Base-by-base conservation (phyloP, 768 basidiomycete genomes). In the Fistulinella prunicolor region DNA sequence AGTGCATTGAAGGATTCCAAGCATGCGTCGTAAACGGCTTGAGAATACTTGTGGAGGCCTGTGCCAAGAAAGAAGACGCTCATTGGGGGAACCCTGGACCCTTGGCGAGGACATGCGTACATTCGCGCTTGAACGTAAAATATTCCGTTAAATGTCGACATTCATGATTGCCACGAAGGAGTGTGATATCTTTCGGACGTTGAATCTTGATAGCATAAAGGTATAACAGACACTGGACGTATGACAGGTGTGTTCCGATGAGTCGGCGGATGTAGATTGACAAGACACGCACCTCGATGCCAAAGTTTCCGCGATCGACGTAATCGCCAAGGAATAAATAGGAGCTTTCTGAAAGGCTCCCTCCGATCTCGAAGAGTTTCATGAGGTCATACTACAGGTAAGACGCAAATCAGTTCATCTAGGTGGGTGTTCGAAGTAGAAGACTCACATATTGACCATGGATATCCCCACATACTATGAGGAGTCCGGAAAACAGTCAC, bases 111-210 rank as follows among this genome's bases (percentile, higher is more conserved):
- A 55, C 26, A 39, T 26, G 68, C 84, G 70, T 59, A 94, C 87
- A 88, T 86, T 98, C 95, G 53, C 91, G 86, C 73, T 93, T 94
- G 75, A 98, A 98, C 9, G 95, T 97, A 63, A 97, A 97, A 67
- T 94, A 96, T 69, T 94, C 93, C 2, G 95, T 98, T 39, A 98
- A 74, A 71, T 98, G 94, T 30, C 86, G 82, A 65, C 95, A 98
- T 75, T 98, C 95, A 70, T 98, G 95, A 65, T 97, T 98, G 9
- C 95, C 95, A 40, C 95, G 84, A 29, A 98, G 77, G 26, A 98
- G 77, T 49, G 83, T 81, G 38, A 98, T 73, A 29, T 85, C 86
- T 53, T 77, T 78, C 4, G 95, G 95, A 58, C 86, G 86, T 76
- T 85, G 85, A 38, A 98, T 82, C 72, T 97, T 98, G 69, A 96